Evolutionary conservation across 495 filamentous ascomycete species (phyloP).

Genomic region (Halenospora varia): DNA sequence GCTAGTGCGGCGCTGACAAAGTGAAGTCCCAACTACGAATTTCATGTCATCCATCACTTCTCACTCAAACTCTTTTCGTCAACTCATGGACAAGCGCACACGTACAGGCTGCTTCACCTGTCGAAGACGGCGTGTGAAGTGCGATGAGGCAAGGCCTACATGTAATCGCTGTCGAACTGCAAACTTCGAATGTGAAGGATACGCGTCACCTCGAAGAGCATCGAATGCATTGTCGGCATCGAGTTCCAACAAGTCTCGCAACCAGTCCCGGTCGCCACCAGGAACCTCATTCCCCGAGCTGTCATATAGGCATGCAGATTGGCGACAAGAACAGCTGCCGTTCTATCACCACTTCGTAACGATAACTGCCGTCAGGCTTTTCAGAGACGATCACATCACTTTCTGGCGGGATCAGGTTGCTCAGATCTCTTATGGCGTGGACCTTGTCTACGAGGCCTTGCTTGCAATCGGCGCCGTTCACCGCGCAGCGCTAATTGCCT

Average conservation of each 20-base stretch:
- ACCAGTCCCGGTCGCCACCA: neutral
- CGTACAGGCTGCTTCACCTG: slow-evolving; percentile 15
- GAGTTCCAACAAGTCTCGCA: neutral
- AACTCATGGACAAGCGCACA: slow-evolving; percentile 4
- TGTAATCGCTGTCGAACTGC: slow-evolving; percentile 9
- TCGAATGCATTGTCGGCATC: neutral
- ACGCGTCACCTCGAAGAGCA: slow-evolving; percentile 1
- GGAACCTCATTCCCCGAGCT: slow-evolving; percentile 4
- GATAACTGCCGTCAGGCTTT: slow-evolving; percentile 6
- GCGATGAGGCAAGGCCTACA: slow-evolving; percentile 11
- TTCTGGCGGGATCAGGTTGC: slow-evolving; percentile 20
- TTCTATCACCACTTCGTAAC: slow-evolving; percentile 20
- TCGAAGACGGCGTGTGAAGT: slow-evolving; percentile 9
- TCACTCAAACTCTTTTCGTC: slow-evolving; percentile 18
- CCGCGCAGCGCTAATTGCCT: slow-evolving; percentile 11
- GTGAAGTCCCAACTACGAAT: too few species aligned
- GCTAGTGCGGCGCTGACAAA: too few species aligned
- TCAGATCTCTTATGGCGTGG: slow-evolving; percentile 12
- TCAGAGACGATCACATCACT: slow-evolving; percentile 9
- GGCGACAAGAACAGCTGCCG: slow-evolving; percentile 13
- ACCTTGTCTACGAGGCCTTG: slow-evolving; percentile 13
- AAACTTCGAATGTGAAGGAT: slow-evolving; percentile 15
- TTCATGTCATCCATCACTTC: too few species aligned
- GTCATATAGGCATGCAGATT: slow-evolving; percentile 8
- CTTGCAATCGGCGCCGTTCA: slow-evolving; percentile 13